These are phyloP conservation scores for Aristolochia contorta DNA, from an alignment of 164 flowering plant genomes.

Conservation along the genomic window DNA sequence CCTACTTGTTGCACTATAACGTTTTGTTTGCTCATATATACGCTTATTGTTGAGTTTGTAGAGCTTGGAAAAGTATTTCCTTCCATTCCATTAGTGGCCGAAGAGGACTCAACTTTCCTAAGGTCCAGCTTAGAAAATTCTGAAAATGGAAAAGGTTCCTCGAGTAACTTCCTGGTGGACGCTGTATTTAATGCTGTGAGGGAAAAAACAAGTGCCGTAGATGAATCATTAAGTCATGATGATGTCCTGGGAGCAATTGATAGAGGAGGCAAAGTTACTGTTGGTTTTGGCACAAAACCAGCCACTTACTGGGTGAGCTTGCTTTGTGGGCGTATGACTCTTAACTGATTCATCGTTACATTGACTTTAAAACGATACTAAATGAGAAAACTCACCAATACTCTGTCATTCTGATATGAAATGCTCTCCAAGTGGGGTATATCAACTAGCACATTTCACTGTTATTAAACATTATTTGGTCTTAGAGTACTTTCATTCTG, in stretches of 20 bases:
- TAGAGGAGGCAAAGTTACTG: constrained; percentile 70
- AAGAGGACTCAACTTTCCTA: constrained; percentile 77
- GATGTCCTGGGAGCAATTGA: constrained; percentile 76
- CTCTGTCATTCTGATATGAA: too few relatives aligned
- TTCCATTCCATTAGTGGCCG: constrained; percentile 85
- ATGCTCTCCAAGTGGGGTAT: too few relatives aligned
- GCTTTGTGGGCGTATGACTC: neutral
- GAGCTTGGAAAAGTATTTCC: constrained; percentile 70
- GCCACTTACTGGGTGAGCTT: constrained; percentile 83
- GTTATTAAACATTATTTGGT: too few relatives aligned
- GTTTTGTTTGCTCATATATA: neutral
- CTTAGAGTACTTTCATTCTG: too few relatives aligned
- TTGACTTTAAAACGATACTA: too few relatives aligned
- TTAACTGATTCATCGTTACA: too few relatives aligned
- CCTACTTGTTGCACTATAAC: too few relatives aligned
- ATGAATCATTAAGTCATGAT: constrained; percentile 26
- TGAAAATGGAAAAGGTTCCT: neutral
- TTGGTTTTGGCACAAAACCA: constrained; percentile 46
- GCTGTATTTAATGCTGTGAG: constrained; percentile 46
- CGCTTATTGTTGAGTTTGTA: constrained; percentile 17
- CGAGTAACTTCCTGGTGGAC: constrained; percentile 33
- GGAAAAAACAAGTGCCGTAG: constrained; percentile 28
- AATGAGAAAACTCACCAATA: too few relatives aligned
- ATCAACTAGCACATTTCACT: too few relatives aligned
- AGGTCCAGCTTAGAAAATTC: constrained; percentile 22